A percentile compares a stretch with the other conserved stretches of the same genome.
phyloP scores from a whole-genome alignment of 1,284 basidiomycete genomes.

The Puccinia hordei region DNA sequence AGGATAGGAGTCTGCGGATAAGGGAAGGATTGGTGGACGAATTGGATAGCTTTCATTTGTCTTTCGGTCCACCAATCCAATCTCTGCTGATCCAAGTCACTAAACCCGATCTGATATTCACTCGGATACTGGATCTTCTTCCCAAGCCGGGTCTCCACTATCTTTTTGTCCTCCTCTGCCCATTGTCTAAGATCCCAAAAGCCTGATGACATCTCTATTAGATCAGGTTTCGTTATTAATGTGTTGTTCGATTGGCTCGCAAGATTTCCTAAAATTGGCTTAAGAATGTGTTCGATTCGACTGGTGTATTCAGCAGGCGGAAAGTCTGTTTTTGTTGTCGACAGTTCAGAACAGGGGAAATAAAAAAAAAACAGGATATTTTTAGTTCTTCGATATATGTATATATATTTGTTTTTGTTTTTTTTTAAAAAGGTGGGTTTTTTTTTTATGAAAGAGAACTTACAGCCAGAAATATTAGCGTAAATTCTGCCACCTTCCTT shows the following conservation, averaged over 20 bases:
- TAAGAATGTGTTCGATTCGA: slow-evolving; percentile 26
- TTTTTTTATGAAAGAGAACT: neutral
- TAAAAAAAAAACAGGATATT: neutral
- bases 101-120: slow-evolving; percentile 1
- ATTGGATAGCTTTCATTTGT: slow-evolving; percentile 13
- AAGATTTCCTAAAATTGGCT: slow-evolving; percentile 33
- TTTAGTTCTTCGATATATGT: no score
- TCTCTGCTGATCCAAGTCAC: slow-evolving; percentile 1
- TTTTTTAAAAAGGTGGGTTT: no score
- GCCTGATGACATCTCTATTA: slow-evolving; percentile 33
- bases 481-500: slow-evolving; percentile 41
- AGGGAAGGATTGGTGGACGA: slow-evolving; percentile 24
- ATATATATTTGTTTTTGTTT: no score
- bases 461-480: slow-evolving; percentile 42
- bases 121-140: neutral
- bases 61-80: slow-evolving; percentile 34
- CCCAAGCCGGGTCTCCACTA: slow-evolving; percentile 4
- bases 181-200: slow-evolving; percentile 46
- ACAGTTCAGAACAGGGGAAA: neutral
- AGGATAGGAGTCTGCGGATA: slow-evolving; percentile 31
- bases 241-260: slow-evolving; percentile 1
- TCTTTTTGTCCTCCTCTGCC: slow-evolving; percentile 31
- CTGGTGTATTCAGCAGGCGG: slow-evolving; percentile 23
- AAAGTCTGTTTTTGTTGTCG: slow-evolving; percentile 10
- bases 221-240: slow-evolving; percentile 16